Base-by-base conservation (phyloP, 2,329 filamentous ascomycete species). In the Aspergillus sp. region DNA sequence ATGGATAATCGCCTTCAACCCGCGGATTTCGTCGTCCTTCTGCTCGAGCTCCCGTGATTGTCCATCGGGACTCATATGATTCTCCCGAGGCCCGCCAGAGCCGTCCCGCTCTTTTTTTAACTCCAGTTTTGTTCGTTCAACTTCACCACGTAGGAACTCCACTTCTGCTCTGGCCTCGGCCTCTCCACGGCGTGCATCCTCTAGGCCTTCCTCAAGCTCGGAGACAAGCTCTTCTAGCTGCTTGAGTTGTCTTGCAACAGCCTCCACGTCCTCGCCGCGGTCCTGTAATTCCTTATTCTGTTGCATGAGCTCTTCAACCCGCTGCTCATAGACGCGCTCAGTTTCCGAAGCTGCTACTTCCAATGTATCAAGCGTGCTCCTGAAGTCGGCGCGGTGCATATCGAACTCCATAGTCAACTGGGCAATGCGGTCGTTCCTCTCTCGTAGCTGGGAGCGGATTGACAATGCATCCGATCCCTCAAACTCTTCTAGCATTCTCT, bases 1-100 rank as follows among this genome's bases (percentile, higher is more conserved):
- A 76, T 98, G 93, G 60, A 99, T 98, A 70, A 99, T 98, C 44
- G 95, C 93, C 76, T 98, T 99, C 63, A 99, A 83, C 47, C 95
- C 95, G 61, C 93, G 86, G 69, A 99, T 98, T 78, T 99, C 95
- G 67, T 99, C 95, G 68, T 99, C 93, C 72, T 96, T 95, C 70
- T 96, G 90, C 71, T 96, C 92, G 30, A 98, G 76, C 62, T 96
- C 92, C 73, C 91, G 74, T 22, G 69, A 68, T 15, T 71, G 67
- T 8, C 68, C 71, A 50, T 80, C 80, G 3, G 73, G 68, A 45
- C 80, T 77, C 9, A 78, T 74, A 2, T 81, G 79, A 11, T 75
- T 79, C 27, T 82, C 83, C 65, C 84, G 86, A 56, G 85, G 70
- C 3, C 81, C 81, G 2, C 86, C 86, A 5, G 87, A 86, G 74